Evolutionary conservation across 2,329 filamentous ascomycete genomes (phyloP), one percentile per base, ranked within the genome.

Genomic region (Phyllachora maydis): DNA sequence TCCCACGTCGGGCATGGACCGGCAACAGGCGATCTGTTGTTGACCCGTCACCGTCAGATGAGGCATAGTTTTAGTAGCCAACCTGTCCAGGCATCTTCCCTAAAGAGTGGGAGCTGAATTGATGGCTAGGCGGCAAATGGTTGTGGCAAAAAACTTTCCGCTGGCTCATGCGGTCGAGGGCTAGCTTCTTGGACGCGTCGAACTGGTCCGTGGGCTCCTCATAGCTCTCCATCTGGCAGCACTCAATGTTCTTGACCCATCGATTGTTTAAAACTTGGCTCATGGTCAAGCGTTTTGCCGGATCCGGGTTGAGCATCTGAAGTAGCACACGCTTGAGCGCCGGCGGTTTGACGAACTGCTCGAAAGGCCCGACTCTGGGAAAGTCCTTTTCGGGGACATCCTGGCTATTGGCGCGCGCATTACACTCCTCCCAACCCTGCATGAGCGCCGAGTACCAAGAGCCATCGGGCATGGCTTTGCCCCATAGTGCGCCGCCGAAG

Each of bases 271-370:
- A 49, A 1, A 78, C 67, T 2, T 78, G 65, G 5, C 59, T 48
- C 23, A 88, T 76, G 14, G 58, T 64, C 34, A 74, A 67, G 19
- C 82, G 73, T 40, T 67, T 67, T 6, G 50, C 45, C 0, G 82
- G 78, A 33, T 82, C 54, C 0, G 81, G 79, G 42, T 91, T 70
- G 16, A 91, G 58, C 81, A 92, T 90, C 41, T 65, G 69, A 23
- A 88, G 50, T 8, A 91, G 48, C 4, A 90, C 50, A 8, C 71
- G 66, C 28, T 73, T 69, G 27, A 83, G 56, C 3, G 67, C 64
- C 1, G 68, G 64, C 15, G 74, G 70, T 35, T 69, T 69, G 32
- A 82, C 52, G 18, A 48, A 54, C 10, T 53, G 49, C 42, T 88
- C 77, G 18, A 82, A 61, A 10, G 65, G 61, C 14, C 55, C 47